These are phyloP conservation scores for Grifola frondosa DNA, from an alignment of 1,284 basidiomycete species.

Conservation along the genomic window DNA sequence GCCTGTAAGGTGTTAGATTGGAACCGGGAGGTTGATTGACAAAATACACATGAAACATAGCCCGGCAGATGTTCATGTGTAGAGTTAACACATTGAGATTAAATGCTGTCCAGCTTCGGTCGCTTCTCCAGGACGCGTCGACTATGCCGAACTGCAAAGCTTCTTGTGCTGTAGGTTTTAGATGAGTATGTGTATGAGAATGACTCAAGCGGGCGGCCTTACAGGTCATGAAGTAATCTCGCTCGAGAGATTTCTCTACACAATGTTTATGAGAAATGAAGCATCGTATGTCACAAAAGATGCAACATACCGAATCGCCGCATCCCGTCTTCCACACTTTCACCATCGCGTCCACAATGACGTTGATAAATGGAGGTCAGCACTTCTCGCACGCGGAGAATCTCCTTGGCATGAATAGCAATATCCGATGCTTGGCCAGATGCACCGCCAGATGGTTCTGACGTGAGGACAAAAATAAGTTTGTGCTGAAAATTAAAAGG, in stretches of 20 bases:
- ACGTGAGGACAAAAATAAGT: constrained; percentile 1
- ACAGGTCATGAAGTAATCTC: constrained; percentile 95
- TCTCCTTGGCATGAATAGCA: constrained; percentile 92
- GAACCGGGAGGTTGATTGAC: too few relatives aligned
- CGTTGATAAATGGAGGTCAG: constrained; percentile 84
- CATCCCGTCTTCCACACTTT: constrained; percentile 62
- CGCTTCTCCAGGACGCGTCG: constrained; percentile 81
- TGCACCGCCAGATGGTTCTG: constrained; percentile 93
- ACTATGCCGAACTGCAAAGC: constrained; percentile 89
- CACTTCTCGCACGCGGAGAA: constrained; percentile 79
- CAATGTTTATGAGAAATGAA: constrained; percentile 13
- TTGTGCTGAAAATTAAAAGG: constrained; percentile 5
- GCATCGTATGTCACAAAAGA: constrained; percentile 2
- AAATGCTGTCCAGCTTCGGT: constrained; percentile 38
- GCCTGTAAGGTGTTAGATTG: too few relatives aligned
- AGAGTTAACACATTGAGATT: constrained; percentile 3
- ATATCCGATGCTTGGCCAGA: constrained; percentile 93
- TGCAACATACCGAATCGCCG: constrained; percentile 73
- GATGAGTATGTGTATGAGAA: not conserved
- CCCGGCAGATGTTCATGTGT: too few relatives aligned
- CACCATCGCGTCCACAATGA: constrained; percentile 70
- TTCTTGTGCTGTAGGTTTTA: constrained; percentile 72
- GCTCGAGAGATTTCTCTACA: constrained; percentile 82
- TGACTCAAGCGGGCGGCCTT: constrained; percentile 16
- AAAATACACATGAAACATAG: too few relatives aligned